Evolutionary conservation across 2,329 filamentous ascomycete species (phyloP), one percentile per base, ranked within the genome.

Genomic region (Dactylellina drechsleri): DNA sequence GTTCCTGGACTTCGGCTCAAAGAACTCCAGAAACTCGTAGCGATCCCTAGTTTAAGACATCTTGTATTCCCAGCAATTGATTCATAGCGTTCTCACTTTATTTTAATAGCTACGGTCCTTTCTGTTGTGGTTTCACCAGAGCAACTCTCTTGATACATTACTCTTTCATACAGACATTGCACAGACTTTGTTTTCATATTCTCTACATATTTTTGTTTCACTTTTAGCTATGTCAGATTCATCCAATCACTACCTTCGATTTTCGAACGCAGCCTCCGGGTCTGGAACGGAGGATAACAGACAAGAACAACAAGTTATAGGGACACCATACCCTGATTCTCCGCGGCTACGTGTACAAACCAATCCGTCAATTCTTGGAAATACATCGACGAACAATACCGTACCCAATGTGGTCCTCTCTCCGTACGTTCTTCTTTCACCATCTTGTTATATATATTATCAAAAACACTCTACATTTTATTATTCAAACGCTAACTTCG

Each of bases 341-440:
- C 58, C 58, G 1, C 58, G 5, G 4, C 43, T 59, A 26, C 53
- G 57, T 4, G 41, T 71, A 12, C 43, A 71, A 13, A 65, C 66
- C 4, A 45, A 31, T 36, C 16, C 45, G 7, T 28, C 62, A 62
- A 36, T 26, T 45, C 40, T 13, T 20, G 45, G 18, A 31, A 13
- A 23, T 18, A 18, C 36, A 12, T 57, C 62, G 1, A 12, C 50
- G 20, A 28, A 62, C 15, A 58, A 26, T 18, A 26, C 31, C 13
- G 52, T 75, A 8, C 71, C 71, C 8, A 43, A 75, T 26, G 57
- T 75, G 36, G 61, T 62, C 18, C 45, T 75, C 16, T 75, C 71
- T 12, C 71, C 71, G 71, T 75, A 60, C 64, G 71, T 31, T 49
- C n/a, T 36, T 15, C 40, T 16, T 49, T 12, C 36, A 49, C 13